phyloP scores from a whole-genome alignment of 2,329 filamentous ascomycete species.

The Teratosphaeria epicoccoides region DNA sequence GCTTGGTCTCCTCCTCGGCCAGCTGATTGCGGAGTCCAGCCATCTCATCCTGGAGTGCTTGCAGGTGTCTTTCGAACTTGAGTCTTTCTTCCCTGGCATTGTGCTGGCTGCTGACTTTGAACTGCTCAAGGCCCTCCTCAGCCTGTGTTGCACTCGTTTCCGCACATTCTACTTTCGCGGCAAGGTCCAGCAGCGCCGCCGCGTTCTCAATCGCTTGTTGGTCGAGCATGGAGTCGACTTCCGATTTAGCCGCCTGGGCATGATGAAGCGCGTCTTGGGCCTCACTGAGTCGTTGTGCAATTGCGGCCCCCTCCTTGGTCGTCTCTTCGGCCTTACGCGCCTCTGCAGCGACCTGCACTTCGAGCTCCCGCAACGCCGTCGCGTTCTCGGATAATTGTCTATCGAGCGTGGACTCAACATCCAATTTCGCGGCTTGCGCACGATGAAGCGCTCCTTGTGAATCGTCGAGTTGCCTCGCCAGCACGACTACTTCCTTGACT shows the following conservation, averaged over 20 bases:
- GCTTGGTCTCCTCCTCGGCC: conserved; percentile 1
- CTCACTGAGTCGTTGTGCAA: conserved; percentile 3
- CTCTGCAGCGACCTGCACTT: conserved; percentile 2
- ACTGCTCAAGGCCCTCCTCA: background rate
- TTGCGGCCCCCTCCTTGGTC: background rate
- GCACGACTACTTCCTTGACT: conserved; percentile 1
- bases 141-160: background rate
- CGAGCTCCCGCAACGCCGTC: background rate
- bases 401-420: conserved; percentile 1
- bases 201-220: background rate
- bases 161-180: background rate
- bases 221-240: conserved; percentile 1
- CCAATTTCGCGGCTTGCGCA: background rate
- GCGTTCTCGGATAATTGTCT: background rate
- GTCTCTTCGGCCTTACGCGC: conserved; percentile 1
- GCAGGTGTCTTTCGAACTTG: background rate
- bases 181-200: background rate
- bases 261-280: conserved; percentile 1
- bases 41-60: background rate
- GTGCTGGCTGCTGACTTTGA: background rate
- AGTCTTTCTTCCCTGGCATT: background rate
- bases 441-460: conserved; percentile 1
- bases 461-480: conserved; percentile 3
- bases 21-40: background rate
- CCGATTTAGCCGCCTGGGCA: background rate